phyloP scores from a whole-genome alignment of 192 early-diverging fungal genomes.

The Umbelopsis sp. region DNA sequence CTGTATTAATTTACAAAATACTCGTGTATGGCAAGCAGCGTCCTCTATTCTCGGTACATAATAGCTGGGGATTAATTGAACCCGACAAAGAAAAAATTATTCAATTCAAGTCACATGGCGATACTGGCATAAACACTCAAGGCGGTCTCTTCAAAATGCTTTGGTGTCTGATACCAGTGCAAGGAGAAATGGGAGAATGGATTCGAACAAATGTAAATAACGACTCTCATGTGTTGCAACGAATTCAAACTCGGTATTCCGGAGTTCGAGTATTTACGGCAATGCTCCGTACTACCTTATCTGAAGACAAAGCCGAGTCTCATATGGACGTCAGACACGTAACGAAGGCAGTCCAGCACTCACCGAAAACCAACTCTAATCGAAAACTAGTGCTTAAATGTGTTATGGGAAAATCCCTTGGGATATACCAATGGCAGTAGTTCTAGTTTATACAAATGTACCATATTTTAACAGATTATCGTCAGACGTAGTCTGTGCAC shows the following conservation, averaged over 20 bases:
- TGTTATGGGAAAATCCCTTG: constrained; percentile 3
- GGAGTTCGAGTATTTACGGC: neutral
- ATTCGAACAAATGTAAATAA: neutral
- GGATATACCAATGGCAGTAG: constrained; percentile 1
- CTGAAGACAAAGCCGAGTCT: neutral
- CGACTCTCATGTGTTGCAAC: neutral
- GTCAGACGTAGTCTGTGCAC: too few species aligned
- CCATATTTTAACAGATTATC: neutral
- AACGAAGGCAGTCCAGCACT: neutral
- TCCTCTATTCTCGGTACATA: neutral
- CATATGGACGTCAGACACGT: too few species aligned
- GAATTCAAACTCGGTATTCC: neutral
- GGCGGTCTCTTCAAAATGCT: constrained; percentile 4
- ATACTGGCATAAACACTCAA: neutral
- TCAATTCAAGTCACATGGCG: neutral
- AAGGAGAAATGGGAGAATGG: neutral
- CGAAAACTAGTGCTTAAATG: constrained; percentile 7
- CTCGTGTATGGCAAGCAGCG: constrained; percentile 8
- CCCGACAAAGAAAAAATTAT: neutral
- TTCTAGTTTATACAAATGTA: neutral
- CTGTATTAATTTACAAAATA: neutral
- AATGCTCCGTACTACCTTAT: constrained; percentile 1
- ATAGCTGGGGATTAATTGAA: constrained; percentile 2
- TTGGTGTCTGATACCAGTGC: neutral
- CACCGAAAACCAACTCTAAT: neutral